Evolutionary conservation across 371 early-diverging fungal species (phyloP), one percentile per base, ranked within the genome.

Genomic region (Nematocida sp.): DNA sequence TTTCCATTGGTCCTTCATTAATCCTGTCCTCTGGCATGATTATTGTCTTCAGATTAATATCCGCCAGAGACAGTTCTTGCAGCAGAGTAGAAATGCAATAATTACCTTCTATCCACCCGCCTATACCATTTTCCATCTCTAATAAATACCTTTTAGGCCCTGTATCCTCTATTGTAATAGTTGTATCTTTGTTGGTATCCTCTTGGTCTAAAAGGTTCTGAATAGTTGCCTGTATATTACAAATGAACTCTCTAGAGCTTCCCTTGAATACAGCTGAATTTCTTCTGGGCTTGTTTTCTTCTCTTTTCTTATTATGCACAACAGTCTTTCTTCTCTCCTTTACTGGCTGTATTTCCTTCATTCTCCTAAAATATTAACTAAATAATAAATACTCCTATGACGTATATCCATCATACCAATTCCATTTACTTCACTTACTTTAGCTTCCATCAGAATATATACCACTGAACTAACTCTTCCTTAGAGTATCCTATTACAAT

Each of bases 171-270:
- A 70, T 32, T 41, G 74, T 70, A 48, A 70, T 70, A 15, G 74
- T 70, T 29, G 9, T 38, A 43, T 70, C 48, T 41, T 70, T 70
- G 3, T 58, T 70, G 15, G 74, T 70, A 31, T 70, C 74, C 34
- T 70, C 74, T 32, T 70, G 74, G 74, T 70, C 74, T 11, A 70
- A 61, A 4, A 70, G 61, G 13, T 29, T 46, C 41, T 70, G 74
- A 7, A 70, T 70, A 19, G 74, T 70, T n/a, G n/a, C 23, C 49
- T 70, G 74, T 13, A 70, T 58, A 29, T 70, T 58, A 37, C 74
- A 70, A 7, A 70, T 32, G 46, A 70, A 70, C 46, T 70, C 74
- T 60, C 58, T 29, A 27, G 61, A 34, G 2, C 43, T 23, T 41
- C 29, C 37, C 43, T 61, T 61, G 61, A 34, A 23, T n/a, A 61